These are phyloP conservation scores for Saxophila tyrrhenica DNA, from an alignment of 495 filamentous ascomycete species.

Conservation along the genomic window DNA sequence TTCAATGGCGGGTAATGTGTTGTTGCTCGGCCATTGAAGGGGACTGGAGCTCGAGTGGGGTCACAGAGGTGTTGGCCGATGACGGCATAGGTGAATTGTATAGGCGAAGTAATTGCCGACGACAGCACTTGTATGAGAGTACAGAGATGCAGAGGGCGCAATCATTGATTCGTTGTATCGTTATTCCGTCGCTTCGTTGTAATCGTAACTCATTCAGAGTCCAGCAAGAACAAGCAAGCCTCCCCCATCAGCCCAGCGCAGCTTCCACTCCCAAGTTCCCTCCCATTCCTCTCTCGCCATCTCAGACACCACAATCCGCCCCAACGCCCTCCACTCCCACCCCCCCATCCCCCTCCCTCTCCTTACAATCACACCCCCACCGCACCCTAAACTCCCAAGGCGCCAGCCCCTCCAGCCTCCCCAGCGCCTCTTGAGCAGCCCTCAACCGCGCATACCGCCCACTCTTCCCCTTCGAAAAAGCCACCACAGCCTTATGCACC, in stretches of 20 bases:
- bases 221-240: too few species aligned
- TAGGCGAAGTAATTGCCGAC: background rate
- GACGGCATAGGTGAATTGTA: background rate
- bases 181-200: background rate
- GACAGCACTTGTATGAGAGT: too few species aligned
- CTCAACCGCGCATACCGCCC: constrained; percentile 61
- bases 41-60: background rate
- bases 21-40: background rate
- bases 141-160: too few species aligned
- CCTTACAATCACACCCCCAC: constrained; percentile 53
- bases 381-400: constrained; percentile 46
- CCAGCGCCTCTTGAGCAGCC: constrained; percentile 57
- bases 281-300: background rate
- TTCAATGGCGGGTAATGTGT: background rate
- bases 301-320: background rate
- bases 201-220: too few species aligned
- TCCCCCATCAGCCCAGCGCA: too few species aligned
- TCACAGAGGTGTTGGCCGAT: background rate
- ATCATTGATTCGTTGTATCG: background rate
- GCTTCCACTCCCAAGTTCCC: too few species aligned
- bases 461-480: constrained; percentile 39
- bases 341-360: background rate
- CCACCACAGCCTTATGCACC: constrained; percentile 54
- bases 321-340: background rate
- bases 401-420: constrained; percentile 44